These are phyloP conservation scores for Mycena sp. DNA, from an alignment of 1,284 basidiomycete species.

Conservation along the genomic window DNA sequence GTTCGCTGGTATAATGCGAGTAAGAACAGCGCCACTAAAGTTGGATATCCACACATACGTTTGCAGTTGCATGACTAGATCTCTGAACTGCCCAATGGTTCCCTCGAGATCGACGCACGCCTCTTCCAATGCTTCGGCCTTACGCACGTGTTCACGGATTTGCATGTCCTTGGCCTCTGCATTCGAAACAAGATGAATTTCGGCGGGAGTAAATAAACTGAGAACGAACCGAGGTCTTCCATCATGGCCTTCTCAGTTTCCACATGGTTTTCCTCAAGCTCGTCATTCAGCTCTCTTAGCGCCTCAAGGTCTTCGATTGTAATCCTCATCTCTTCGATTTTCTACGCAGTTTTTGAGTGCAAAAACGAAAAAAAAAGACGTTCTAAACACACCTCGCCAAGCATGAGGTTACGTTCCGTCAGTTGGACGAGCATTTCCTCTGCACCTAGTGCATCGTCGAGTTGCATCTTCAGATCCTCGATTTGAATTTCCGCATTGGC, in stretches of 20 bases:
- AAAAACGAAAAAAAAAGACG: conserved; percentile 2
- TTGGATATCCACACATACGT: conserved; percentile 48
- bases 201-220: neutral
- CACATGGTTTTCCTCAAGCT: conserved; percentile 95
- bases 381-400: conserved; percentile 74
- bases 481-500: conserved; percentile 90
- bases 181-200: conserved; percentile 2
- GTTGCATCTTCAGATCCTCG: conserved; percentile 93
- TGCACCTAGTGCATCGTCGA: conserved; percentile 94
- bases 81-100: conserved; percentile 92
- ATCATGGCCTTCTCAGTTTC: conserved; percentile 95
- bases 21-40: neutral
- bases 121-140: conserved; percentile 78
- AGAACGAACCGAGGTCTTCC: conserved; percentile 82
- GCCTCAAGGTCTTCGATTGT: conserved; percentile 97
- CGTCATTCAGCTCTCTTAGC: conserved; percentile 95
- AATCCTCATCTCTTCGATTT: conserved; percentile 93
- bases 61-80: conserved; percentile 87
- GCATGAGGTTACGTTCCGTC: conserved; percentile 92
- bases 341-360: conserved; percentile 61
- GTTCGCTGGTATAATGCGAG: conserved; percentile 64
- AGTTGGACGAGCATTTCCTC: conserved; percentile 97
- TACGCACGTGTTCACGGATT: conserved; percentile 72
- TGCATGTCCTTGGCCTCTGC: conserved; percentile 78
- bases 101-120: conserved; percentile 85